Base-by-base conservation (phyloP, 1,139 yeast genomes). In the Hyphopichia fennica region DNA sequence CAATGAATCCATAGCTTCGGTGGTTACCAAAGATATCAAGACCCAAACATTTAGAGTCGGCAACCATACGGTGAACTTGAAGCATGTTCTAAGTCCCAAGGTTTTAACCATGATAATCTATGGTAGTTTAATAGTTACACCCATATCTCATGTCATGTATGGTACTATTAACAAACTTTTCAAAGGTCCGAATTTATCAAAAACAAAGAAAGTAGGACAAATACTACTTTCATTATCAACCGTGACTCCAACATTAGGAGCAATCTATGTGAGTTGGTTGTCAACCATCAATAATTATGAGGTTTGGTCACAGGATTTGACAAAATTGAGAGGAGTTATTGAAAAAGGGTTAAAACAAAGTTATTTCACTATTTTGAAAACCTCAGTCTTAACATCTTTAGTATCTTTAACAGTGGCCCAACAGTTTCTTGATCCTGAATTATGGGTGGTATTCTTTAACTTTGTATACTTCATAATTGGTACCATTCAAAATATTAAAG, bases 381-480 rank as follows among this genome's bases (percentile, higher is more conserved):
- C 86, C 8, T 80, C 89, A 11, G 78, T 87, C 72, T 57, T 80
- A 35, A 77, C 89, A 7, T 81, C 87, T 29, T 82, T 87, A 11
- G 54, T 81, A 15, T 77, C 85, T 6, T 64, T 87, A 57, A 67
- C 81, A 1, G 51, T 85, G 42, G 95, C 96, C n/a, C 96, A 89
- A 60, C 80, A 73, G 44, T 85, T 77, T 56, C 59, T 89, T 27
- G 77, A 80, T 15, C 89, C 89, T 13, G 82, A 84, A 49, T 75
- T 85, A 38, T 89, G 96, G 96, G 89, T 87, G 8, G 88, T 88
- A 2, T 87, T 87, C 65, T 87, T 87, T 68, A 82, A 83, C 47
- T 57, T 84, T 46, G 82, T 88, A 34, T 87, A 82, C 53, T 88
- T 88, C 56, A 60, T 85, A 32, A 67, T 89, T 49, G 90, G 93